Percentiles rank a stretch among this genome's conserved stretches.
Conservation (phyloP, 805 yeast genomes). For the Debaryomyces maramus region DNA sequence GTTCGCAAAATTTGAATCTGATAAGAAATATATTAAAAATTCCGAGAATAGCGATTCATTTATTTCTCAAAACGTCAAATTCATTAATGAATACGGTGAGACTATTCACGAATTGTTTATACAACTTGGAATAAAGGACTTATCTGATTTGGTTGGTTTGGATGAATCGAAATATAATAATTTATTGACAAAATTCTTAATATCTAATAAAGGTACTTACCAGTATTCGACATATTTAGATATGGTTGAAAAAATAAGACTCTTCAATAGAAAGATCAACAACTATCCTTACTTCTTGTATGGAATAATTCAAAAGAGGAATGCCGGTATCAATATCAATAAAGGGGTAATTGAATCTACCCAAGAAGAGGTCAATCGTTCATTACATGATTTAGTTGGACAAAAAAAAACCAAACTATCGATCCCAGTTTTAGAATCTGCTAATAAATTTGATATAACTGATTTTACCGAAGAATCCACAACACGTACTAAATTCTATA, state of each 20-base stretch:
- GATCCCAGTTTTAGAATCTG: background rate
- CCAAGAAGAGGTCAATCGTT: background rate
- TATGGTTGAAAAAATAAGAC: slow-evolving; percentile 14
- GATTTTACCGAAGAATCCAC: slow-evolving; percentile 14
- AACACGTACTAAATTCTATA: slow-evolving; percentile 9
- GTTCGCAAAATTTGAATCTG: slow-evolving; percentile 25
- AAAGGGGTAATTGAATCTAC: background rate
- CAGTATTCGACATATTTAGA: slow-evolving; percentile 12
- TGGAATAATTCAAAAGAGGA: slow-evolving; percentile 14
- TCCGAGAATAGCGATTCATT: slow-evolving; percentile 7
- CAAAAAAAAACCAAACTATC: slow-evolving; percentile 1
- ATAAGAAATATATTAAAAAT: slow-evolving; percentile 10
- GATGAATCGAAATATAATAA: slow-evolving; percentile 13
- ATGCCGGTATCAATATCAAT: background rate
- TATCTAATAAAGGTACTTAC: slow-evolving; percentile 5
- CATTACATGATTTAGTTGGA: background rate
- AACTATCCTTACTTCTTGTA: slow-evolving; percentile 22
- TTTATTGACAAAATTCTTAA: slow-evolving; percentile 9
- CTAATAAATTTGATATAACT: slow-evolving; percentile 19
- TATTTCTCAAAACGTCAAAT: slow-evolving; percentile 15
- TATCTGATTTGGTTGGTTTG: slow-evolving; percentile 7
- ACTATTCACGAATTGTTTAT: slow-evolving; percentile 8
- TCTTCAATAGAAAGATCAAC: slow-evolving; percentile 17
- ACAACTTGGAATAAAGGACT: slow-evolving; percentile 3
- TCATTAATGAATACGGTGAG: slow-evolving; percentile 11